Base-by-base conservation (phyloP, 2,329 filamentous ascomycete species). In the Hypoxylon rubiginosum region DNA sequence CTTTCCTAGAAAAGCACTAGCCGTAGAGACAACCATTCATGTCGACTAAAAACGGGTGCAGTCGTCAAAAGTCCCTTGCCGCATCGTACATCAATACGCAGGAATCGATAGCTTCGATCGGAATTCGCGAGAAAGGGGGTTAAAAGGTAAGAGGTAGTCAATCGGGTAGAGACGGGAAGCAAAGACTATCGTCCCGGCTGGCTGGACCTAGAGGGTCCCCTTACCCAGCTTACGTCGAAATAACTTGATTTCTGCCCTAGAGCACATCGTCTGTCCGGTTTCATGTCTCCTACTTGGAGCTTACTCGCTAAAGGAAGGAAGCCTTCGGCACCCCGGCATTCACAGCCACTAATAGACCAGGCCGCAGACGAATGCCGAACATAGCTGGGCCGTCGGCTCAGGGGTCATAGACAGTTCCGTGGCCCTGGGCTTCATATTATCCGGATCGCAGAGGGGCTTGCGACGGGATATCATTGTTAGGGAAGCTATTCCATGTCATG, bases 401-500 rank as follows among this genome's bases (percentile, higher is more conserved):
- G 49, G 53, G 63, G n/a, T 53, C 28, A 36, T 56, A 24, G 50
- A 26, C 30, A 46, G 60, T 58, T 64, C 60, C 63, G 50, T 62
- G 50, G 63, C 19, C 17, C 61, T 55, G 60, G 64, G 67, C 59
- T 69, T 59, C 36, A 59, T 24, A 30, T 46, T 59, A 64, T 26
- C 54, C 17, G 50, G 52, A 54, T 53, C 28, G 41, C 24, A 51
- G 50, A 63, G 45, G 45, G 32, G 5, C 13, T 7, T 15, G 34
- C 34, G 30, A 34, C 15, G 41, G 39, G 46, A 53, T 19, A 55
- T 19, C 9, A 28, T 43, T 17, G 26, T 46, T 11, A 26, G 51
- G 41, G 32, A 60, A 32, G 36, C 34, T 36, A 45, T 50, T 43
- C 48, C 34, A 48, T 56, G 17, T 17, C 43, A 30, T 11, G 21